Evolutionary conservation across 805 yeast species (phyloP), one percentile per base, ranked within the genome.

Genomic region (Saccharomycopsis fermentans): DNA sequence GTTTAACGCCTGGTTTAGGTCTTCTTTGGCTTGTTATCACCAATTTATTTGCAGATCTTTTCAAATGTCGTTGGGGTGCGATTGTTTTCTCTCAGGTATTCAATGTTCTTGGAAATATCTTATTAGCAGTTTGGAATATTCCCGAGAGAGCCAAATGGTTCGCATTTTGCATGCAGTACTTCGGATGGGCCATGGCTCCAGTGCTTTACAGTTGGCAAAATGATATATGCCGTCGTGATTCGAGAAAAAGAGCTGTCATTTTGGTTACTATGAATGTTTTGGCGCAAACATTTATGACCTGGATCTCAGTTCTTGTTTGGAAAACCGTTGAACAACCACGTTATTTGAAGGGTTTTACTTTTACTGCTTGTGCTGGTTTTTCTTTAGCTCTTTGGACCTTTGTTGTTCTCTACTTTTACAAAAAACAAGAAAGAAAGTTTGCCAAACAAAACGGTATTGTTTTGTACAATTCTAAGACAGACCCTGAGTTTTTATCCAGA

Each of bases 1-100:
- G 83, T 3, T 63, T 82, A n/a, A 81, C 86, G 0, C 86, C 87
- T 1, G 84, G 80, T n/a, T 66, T 83, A 32, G 87, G 87, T 6
- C 72, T 83, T 37, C 66, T 79, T 1, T 58, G 58, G 58, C 81
- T 71, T 64, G 74, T 80, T 17, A 60, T 77, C 19, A 60, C 77
- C 3, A 72, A 75, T 34, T 73, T 81, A 36, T 79, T 80, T 50
- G 79, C 81, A 1, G 84, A 79, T 69, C 61, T 78, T 12, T 73
- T 77, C 40, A 71, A 76, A 14, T 73, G 77, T 53, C 70, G 86
- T 63, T 81, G 81, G 78, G 72, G 73, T 21, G 81, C 82, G 39
- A 77, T 80, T 66, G 19, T 53, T 4, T 71, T 79, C 55, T 77
- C 84, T 0, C 82, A 77, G 55, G 72, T 76, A 0, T 75, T 82